These are phyloP conservation scores for Trichophyton mentagrophytes DNA, from an alignment of 2,329 filamentous ascomycete species.

Conservation along the genomic window DNA sequence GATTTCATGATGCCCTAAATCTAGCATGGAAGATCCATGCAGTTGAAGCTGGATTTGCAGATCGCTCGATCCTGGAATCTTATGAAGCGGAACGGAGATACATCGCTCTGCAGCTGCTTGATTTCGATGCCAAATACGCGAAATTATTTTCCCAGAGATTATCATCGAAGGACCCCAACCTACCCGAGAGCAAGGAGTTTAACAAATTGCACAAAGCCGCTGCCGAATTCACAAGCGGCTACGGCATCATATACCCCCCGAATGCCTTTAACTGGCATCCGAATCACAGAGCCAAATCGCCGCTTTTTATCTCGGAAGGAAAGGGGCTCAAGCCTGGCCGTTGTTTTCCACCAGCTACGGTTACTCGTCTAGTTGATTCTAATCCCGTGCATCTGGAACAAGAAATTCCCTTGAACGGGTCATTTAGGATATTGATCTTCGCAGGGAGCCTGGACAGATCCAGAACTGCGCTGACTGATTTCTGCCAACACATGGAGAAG, in stretches of 20 bases:
- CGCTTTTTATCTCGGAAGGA: constrained; percentile 52
- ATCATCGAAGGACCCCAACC: constrained; percentile 40
- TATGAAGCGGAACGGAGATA: constrained; percentile 79
- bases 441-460: constrained; percentile 55
- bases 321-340: constrained; percentile 49
- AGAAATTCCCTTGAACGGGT: constrained; percentile 75
- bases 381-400: constrained; percentile 86
- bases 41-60: constrained; percentile 70
- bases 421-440: constrained; percentile 77
- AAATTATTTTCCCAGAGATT: constrained; percentile 68
- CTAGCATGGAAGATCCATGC: constrained; percentile 93
- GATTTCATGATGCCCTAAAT: constrained; percentile 59
- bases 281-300: constrained; percentile 56
- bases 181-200: constrained; percentile 56
- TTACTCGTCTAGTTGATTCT: constrained; percentile 76
- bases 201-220: constrained; percentile 80
- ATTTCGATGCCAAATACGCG: constrained; percentile 81
- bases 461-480: constrained; percentile 53
- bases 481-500: constrained; percentile 51
- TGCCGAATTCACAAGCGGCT: constrained; percentile 86
- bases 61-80: constrained; percentile 61
- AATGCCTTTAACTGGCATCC: constrained; percentile 77
- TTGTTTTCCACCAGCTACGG: constrained; percentile 63
- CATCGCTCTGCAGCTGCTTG: constrained; percentile 69
- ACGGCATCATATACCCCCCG: constrained; percentile 72